A percentile compares a stretch with the other conserved stretches of the same genome.
phyloP scores from a whole-genome alignment of 2,329 filamentous ascomycete genomes.

The Apiospora sp. region DNA sequence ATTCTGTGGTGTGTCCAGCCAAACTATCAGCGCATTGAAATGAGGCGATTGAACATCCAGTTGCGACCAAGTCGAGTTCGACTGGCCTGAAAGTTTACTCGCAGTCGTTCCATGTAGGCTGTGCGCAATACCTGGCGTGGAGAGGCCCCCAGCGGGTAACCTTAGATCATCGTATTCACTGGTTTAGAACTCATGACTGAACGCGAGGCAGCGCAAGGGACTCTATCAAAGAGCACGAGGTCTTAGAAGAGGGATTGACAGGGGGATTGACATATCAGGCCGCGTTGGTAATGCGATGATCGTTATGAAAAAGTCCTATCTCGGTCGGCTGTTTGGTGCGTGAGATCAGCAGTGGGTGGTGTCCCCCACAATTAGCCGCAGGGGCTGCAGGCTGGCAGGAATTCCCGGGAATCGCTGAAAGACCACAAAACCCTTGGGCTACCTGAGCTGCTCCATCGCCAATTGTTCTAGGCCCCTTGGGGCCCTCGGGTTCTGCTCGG shows the following conservation, averaged over 20 bases:
- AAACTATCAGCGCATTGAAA: background rate
- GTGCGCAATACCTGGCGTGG: background rate
- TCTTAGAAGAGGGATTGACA: background rate
- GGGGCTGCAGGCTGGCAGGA: background rate
- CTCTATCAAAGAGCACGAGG: background rate
- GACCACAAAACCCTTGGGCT: background rate
- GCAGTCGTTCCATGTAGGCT: background rate
- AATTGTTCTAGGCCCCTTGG: background rate
- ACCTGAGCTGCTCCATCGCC: too few relatives aligned
- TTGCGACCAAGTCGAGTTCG: background rate
- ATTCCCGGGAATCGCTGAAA: background rate
- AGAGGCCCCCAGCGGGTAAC: too few relatives aligned
- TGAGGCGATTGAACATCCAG: too few relatives aligned
- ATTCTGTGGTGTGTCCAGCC: background rate
- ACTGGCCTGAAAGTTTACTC: background rate
- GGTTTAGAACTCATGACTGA: background rate
- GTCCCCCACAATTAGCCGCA: conserved; percentile 10
- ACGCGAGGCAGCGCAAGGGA: background rate
- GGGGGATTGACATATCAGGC: conserved; percentile 7
- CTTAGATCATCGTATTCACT: background rate
- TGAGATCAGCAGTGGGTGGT: background rate
- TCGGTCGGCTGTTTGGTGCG: conserved; percentile 3
- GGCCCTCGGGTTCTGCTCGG: too few relatives aligned
- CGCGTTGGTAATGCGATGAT: background rate
- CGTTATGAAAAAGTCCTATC: conserved; percentile 5